Evolutionary conservation across 495 filamentous ascomycete genomes (phyloP), one percentile per base, ranked within the genome.

Genomic region (Collariella sp.): DNA sequence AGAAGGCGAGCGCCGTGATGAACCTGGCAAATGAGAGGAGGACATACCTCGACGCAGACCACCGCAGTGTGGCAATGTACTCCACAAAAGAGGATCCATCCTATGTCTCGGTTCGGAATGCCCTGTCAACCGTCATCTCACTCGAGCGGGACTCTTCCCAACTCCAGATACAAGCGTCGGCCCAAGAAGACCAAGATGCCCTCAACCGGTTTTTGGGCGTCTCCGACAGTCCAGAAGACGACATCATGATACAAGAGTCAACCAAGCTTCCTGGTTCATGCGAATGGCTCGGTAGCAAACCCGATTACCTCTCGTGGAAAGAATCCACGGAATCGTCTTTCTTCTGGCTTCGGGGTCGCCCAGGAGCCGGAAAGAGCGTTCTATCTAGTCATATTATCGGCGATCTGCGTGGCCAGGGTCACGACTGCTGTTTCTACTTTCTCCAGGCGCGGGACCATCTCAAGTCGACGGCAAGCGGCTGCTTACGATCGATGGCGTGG

Each of bases 1-100:
- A 60, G 7, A 56, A 53, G 39, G 29, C 54, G 16, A 51, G 53
- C 40, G 57, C 57, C 2, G 53, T 60, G 10, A 60, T 60, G 53
- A 52, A 56, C 29, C 54, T 56, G 22, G 2, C 29, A n/a, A 56
- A 56, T 11, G 57, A 60, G 36, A 9, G 53, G 35, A 31, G 46
- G 23, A 53, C 43, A 4, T 56, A 41, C 20, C 26, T 60, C 10
- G 53, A 60, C n/a, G 53, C 53, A 13, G 45, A 60, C 34, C 57
- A 60, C 29, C 52, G 57, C 31, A 52, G 56, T n/a, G 48, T 60
- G 10, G 57, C 53, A 39, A 39, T 48, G 29, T 56, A 46, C 43
- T 31, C 57, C 20, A 46, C 47, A 10, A 47, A 24, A 18, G 41
- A 35, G 10, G 57, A 60, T 13, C 26, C 57, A 7, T 60, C 40